Conservation (phyloP, 2,329 filamentous ascomycete species). For the Helotiales sp. region DNA sequence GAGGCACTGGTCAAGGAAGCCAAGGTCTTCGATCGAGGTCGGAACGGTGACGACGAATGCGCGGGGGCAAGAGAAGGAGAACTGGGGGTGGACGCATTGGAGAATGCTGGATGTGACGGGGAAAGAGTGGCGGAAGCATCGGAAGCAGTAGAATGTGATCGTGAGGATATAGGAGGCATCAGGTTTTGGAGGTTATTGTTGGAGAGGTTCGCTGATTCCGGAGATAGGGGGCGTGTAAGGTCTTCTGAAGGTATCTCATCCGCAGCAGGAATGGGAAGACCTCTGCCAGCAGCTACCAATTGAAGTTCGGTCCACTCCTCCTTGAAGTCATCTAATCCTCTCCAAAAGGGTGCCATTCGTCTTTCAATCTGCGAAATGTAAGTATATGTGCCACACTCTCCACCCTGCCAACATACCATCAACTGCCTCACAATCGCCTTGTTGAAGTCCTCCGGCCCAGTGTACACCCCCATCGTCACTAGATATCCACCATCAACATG, state of each 20-base stretch:
- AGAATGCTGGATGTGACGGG: slow-evolving; percentile 65
- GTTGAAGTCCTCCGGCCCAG: slow-evolving; percentile 89
- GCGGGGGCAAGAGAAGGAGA: slow-evolving; percentile 49
- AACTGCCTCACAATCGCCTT: slow-evolving; percentile 87
- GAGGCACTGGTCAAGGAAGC: slow-evolving; percentile 79
- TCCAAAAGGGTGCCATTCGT: slow-evolving; percentile 92
- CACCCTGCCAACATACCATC: slow-evolving; percentile 63
- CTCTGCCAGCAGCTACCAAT: slow-evolving; percentile 87
- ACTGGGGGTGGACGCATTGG: slow-evolving; percentile 54
- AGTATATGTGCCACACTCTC: slow-evolving; percentile 18
- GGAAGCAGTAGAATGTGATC: slow-evolving; percentile 80
- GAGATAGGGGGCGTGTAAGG: slow-evolving; percentile 53
- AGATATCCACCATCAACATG: slow-evolving; percentile 93
- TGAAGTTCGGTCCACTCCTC: slow-evolving; percentile 93
- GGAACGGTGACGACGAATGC: slow-evolving; percentile 64
- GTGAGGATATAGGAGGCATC: slow-evolving; percentile 77
- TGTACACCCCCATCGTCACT: slow-evolving; percentile 93
- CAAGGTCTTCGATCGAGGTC: slow-evolving; percentile 86
- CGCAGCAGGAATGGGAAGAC: slow-evolving; percentile 80
- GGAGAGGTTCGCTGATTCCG: slow-evolving; percentile 55
- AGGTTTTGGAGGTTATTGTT: slow-evolving; percentile 71
- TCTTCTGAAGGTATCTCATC: slow-evolving; percentile 80
- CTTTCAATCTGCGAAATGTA: slow-evolving; percentile 76
- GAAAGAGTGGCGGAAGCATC: slow-evolving; percentile 66
- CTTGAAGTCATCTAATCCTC: slow-evolving; percentile 86